Evolutionary conservation across 257 asterid species (phyloP).

Genomic region (Nicotiana noctiflora): DNA sequence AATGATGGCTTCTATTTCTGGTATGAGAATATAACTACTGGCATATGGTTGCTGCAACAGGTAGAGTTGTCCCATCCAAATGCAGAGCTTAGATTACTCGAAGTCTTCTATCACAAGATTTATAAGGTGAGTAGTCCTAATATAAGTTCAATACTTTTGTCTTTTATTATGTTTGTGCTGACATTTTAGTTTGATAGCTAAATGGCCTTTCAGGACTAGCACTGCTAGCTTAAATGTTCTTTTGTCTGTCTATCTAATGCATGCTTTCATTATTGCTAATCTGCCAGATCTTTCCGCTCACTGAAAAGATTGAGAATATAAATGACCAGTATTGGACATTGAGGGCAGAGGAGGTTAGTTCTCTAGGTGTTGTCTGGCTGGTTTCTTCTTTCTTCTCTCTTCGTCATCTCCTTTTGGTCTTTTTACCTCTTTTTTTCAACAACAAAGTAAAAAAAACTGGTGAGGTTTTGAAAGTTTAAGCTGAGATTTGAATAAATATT

Average conservation of each 20-base stretch:
- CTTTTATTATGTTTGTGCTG: constrained; percentile 9
- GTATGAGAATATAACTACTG: not conserved
- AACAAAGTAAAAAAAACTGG: too few relatives aligned
- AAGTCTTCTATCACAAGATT: constrained; percentile 50
- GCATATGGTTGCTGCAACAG: constrained; percentile 21
- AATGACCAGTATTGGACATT: constrained; percentile 93
- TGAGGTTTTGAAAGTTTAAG: constrained; percentile 1
- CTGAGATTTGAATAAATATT: not conserved
- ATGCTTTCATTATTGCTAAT: not conserved
- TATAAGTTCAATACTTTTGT: not conserved
- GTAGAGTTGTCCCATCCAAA: constrained; percentile 45
- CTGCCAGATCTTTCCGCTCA: constrained; percentile 77
- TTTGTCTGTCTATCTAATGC: not conserved
- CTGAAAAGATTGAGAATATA: constrained; percentile 84
- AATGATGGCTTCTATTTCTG: not conserved
- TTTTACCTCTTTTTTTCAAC: not conserved
- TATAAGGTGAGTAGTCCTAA: constrained; percentile 31
- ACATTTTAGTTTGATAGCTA: not conserved
- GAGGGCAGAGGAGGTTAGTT: constrained; percentile 87
- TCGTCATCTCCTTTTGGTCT: not conserved
- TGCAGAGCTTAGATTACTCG: constrained; percentile 46
- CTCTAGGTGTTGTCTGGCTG: constrained; percentile 9
- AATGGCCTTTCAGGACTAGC: not conserved
- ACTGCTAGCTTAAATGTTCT: not conserved
- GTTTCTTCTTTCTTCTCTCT: not conserved